Evolutionary conservation across 768 basidiomycete species (phyloP).

Genomic region (Leccinum rimulosum): DNA sequence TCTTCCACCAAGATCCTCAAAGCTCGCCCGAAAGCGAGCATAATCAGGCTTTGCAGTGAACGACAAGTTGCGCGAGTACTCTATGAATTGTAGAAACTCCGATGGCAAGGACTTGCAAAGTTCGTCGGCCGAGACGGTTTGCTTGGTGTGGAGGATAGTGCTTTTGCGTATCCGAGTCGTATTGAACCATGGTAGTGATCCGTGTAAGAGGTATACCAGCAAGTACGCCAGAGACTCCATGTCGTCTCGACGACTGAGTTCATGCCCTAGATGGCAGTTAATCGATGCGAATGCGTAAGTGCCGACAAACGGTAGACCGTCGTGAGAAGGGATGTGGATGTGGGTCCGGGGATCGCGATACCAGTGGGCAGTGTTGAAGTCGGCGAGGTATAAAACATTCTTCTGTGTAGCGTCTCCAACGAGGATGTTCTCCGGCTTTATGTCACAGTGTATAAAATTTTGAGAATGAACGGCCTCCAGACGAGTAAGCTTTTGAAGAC

Average conservation of each 20-base stretch:
- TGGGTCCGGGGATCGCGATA: background rate
- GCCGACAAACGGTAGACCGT: background rate
- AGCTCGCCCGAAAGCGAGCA: background rate
- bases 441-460: background rate
- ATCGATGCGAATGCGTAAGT: background rate
- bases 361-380: background rate
- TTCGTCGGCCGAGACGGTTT: background rate
- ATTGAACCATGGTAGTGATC: background rate
- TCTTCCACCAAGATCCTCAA: no score
- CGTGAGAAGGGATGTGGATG: background rate
- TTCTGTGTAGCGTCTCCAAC: background rate
- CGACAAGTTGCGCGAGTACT: background rate
- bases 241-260: background rate
- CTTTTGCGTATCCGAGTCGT: background rate
- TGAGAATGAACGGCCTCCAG: background rate
- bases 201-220: background rate
- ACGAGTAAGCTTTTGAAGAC: no score
- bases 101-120: background rate
- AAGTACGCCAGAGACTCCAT: background rate
- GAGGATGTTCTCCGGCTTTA: background rate
- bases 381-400: background rate
- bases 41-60: background rate
- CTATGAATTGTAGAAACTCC: background rate
- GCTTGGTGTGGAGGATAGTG: background rate
- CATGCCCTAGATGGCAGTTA: background rate